Percentiles rank a stretch among this genome's conserved stretches.
Evolutionary conservation across 345 rosid genomes (phyloP).

Genomic region (Carallia pectinifolia): DNA sequence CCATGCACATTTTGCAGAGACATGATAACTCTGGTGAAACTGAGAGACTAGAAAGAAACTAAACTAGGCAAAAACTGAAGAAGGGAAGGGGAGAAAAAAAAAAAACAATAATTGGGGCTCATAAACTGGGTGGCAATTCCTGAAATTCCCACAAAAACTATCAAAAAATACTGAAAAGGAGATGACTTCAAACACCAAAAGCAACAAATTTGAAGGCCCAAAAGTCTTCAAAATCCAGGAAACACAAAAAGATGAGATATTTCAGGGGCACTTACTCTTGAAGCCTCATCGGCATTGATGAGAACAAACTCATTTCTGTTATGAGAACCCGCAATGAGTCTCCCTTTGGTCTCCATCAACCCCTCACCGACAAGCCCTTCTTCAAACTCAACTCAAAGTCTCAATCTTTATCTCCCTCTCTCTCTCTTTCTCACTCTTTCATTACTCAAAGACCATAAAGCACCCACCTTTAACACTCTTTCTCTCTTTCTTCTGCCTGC

Average conservation of each 20-base stretch:
- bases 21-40: background rate
- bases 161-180: background rate
- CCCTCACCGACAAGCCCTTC: constrained; percentile 10
- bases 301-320: constrained; percentile 84
- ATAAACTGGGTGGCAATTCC: background rate
- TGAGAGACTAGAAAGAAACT: no score
- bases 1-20: background rate
- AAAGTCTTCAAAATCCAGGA: background rate
- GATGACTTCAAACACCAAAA: background rate
- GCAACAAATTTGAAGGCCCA: background rate
- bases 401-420: constrained; percentile 1
- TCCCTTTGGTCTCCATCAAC: constrained; percentile 64
- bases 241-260: background rate
- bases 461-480: constrained; percentile 4
- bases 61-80: no score
- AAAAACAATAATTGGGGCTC: background rate
- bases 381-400: constrained; percentile 12
- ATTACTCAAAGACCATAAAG: constrained; percentile 20
- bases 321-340: constrained; percentile 92
- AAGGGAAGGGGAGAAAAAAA: background rate
- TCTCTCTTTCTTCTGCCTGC: constrained; percentile 1
- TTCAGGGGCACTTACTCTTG: constrained; percentile 48
- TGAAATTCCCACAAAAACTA: background rate
- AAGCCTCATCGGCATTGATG: constrained; percentile 74
- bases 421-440: constrained; percentile 18